Conservation (phyloP, 495 filamentous ascomycete genomes). For the Tuber indicum region DNA sequence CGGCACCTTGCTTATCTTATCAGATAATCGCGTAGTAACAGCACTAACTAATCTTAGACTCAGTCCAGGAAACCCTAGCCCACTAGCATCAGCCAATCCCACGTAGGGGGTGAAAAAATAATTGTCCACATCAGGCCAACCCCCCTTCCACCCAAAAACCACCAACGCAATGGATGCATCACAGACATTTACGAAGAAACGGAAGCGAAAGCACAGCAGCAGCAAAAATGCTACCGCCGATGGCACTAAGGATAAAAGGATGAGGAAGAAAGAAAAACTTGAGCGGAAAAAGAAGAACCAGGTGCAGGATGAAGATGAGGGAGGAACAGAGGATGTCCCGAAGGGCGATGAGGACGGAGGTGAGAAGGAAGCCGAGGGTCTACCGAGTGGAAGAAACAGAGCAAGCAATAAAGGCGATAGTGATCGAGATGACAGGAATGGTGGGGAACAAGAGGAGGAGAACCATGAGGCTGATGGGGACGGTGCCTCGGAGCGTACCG, state of each 20-base stretch:
- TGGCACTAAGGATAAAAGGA: slow-evolving; percentile 30
- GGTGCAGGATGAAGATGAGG: slow-evolving; percentile 13
- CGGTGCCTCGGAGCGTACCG: slow-evolving; percentile 12
- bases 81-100: not conserved
- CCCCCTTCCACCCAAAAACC: not conserved
- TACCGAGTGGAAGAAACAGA: slow-evolving; percentile 9
- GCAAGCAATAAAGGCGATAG: slow-evolving; percentile 12
- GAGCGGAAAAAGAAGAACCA: slow-evolving; percentile 30
- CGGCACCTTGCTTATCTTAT: not conserved
- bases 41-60: not conserved
- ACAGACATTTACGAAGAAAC: slow-evolving; percentile 18
- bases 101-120: not conserved
- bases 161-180: not conserved
- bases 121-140: not conserved
- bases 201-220: slow-evolving; percentile 48
- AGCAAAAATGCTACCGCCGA: not conserved
- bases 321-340: not conserved
- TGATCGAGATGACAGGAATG: slow-evolving; percentile 12
- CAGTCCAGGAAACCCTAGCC: not conserved
- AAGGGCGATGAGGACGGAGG: not conserved
- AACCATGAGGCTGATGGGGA: slow-evolving; percentile 37
- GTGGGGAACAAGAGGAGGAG: slow-evolving; percentile 42
- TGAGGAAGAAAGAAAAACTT: slow-evolving; percentile 40
- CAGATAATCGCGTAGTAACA: not conserved
- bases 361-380: slow-evolving; percentile 8